phyloP scores from a whole-genome alignment of 306 rosid genomes.

The Lathyrus tuberosus region DNA sequence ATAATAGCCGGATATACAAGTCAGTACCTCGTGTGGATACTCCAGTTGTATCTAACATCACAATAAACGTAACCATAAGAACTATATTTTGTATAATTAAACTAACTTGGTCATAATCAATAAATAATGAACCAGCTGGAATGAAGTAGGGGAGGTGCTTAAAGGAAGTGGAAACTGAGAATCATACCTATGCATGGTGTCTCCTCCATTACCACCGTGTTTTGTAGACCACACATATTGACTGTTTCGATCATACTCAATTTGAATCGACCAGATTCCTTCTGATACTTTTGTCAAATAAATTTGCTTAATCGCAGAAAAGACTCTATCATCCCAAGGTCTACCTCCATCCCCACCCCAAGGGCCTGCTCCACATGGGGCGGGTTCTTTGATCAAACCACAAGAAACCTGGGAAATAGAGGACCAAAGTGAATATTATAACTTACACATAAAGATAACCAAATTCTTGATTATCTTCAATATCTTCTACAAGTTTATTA shows the following conservation, averaged over 20 bases:
- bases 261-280: conserved; percentile 82
- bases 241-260: conserved; percentile 81
- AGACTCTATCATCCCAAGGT: conserved; percentile 98
- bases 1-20: conserved; percentile 77
- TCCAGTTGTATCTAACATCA: conserved; percentile 75
- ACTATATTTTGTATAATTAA: background rate
- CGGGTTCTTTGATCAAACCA: conserved; percentile 83
- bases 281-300: conserved; percentile 69
- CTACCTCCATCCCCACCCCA: conserved; percentile 98
- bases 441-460: conserved; percentile 6
- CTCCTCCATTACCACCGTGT: conserved; percentile 87
- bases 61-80: background rate
- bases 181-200: conserved; percentile 61
- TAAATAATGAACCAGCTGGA: background rate
- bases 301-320: conserved; percentile 76
- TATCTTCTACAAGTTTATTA: conserved; percentile 15
- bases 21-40: conserved; percentile 78
- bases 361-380: conserved; percentile 92
- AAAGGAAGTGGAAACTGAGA: conserved; percentile 27
- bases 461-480: no score
- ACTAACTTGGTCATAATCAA: background rate
- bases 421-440: conserved; percentile 1
- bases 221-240: conserved; percentile 89
- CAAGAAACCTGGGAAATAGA: conserved; percentile 49
- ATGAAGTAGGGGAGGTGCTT: background rate